Evolutionary conservation across 106 monocot genomes (phyloP), one percentile per base, ranked within the genome.

Genomic region (Platanthera guangdongensis): DNA sequence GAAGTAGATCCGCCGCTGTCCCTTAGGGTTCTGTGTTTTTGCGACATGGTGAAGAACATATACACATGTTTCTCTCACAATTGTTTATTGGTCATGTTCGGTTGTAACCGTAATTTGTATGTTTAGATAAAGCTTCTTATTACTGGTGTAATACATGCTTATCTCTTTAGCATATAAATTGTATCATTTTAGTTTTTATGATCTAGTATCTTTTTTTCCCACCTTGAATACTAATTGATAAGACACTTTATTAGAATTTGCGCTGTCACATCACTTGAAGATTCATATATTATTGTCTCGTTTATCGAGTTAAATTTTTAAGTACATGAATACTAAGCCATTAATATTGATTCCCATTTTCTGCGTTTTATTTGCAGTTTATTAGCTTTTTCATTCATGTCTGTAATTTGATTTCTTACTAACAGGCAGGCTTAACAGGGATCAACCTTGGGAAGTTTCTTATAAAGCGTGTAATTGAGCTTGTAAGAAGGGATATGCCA

Each of bases 381-480:
- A 16, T 71, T 47, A 47, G 25, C 14, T 71, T 46, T 13, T 74
- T 45, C 47, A 52, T 22, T 39, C 64, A 51, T 74, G 4, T 75
- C 54, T 32, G 5, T 67, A 48, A 65, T 55, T 15, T 60, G 59
- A 19, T 21, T 60, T 60, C 18, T 8, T 60, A 19, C 47, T 81
- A 30, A 46, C 86, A 94, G 94, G 79, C 88, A 82, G 94, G 94
- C 76, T 83, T 94, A 83, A 83, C 94, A 80, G 88, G 94, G 78
- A 87, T 94, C 53, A 94, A 94, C 86, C 88, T 94, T 52, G 90
- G 94, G 50, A 94, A 88, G 73, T 94, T 94, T 85, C 84, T 94
- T 48, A 88, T 94, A 59, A 94, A 94, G 74, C 90, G 94, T 16
- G 90, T 94, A 68, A 71, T 94, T 74, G 78, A 90, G 69, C 85